These are phyloP conservation scores for Coniochaeta ligniaria DNA, from an alignment of 2,329 filamentous ascomycete species.

Conservation along the genomic window DNA sequence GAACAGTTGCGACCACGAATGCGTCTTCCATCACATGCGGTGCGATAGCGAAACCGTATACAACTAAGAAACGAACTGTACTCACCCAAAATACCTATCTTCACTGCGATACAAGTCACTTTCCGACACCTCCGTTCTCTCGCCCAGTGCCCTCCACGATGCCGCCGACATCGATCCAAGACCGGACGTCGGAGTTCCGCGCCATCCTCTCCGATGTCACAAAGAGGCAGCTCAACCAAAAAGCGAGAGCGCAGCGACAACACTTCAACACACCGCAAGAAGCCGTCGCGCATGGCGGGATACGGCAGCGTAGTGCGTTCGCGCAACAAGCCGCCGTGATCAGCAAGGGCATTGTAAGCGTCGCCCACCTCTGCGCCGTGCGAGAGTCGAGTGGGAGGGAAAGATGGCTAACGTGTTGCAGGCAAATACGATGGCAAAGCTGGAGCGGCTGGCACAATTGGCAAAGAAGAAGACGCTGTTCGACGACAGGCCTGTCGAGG, in stretches of 20 bases:
- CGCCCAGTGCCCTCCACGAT: slow-evolving; percentile 27
- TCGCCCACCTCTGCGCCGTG: slow-evolving; percentile 27
- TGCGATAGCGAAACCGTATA: neutral
- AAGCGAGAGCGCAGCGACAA: slow-evolving; percentile 71
- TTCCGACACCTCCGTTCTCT: neutral
- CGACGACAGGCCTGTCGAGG: slow-evolving; percentile 92
- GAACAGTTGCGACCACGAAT: neutral
- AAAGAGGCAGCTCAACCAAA: slow-evolving; percentile 67
- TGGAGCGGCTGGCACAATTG: slow-evolving; percentile 87
- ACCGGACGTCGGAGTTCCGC: slow-evolving; percentile 92
- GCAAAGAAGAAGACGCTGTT: slow-evolving; percentile 97
- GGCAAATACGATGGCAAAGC: slow-evolving; percentile 74
- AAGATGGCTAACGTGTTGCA: neutral
- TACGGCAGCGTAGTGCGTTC: slow-evolving; percentile 68
- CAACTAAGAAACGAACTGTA: neutral
- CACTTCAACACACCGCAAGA: slow-evolving; percentile 69
- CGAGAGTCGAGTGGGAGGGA: slow-evolving; percentile 23
- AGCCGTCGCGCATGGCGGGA: slow-evolving; percentile 42
- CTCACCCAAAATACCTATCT: neutral
- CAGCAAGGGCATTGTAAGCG: slow-evolving; percentile 68
- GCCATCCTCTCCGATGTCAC: slow-evolving; percentile 84
- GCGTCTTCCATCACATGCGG: neutral
- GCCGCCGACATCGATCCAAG: slow-evolving; percentile 77
- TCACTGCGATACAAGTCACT: neutral
- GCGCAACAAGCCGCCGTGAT: slow-evolving; percentile 87